Evolutionary conservation across 2,329 filamentous ascomycete genomes (phyloP), one percentile per base, ranked within the genome.

Genomic region (Periconia macrospinosa): DNA sequence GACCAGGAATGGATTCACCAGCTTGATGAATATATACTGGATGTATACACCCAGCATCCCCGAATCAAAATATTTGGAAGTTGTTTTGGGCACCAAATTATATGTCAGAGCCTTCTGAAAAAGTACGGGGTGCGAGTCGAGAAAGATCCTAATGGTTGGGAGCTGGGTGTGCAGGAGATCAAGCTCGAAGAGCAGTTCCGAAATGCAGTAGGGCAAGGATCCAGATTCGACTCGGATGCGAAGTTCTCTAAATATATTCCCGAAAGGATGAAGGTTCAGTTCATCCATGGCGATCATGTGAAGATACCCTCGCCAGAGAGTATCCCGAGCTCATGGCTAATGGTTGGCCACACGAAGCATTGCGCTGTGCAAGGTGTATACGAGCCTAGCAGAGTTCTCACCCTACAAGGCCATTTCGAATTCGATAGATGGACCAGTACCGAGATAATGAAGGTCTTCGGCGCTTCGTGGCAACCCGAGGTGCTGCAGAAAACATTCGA

Each of bases 1-100:
- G 55, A 67, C 27, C 19, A 57, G 5, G 56, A 56, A n/a, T 71
- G 67, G 68, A 62, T 71, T 27, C 53, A 48, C 19, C 50, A 30
- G 33, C 59, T 71, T 1, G 55, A 63, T 13, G 33, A 47, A n/a
- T 78, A 73, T 56, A 61, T 76, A 6, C 37, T 37, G 41, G 54
- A 64, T 6, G 48, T 71, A 0, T 78, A 76, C 52, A 61, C 50
- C 53, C 65, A 55, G 6, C 41, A 65, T 13, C 61, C 62, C 0
- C 53, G 50, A 0, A 55, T 78, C 43, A 75, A 71, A 50, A 69
- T 79, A 6, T 78, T 78, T 49, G 76, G 76, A 1, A 75, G 72
- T 23, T 79, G 76, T 52, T 79, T 78, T 45, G 75, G 76, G 1
- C 76, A 79, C 47, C 76, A 79, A 50, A 54, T 78, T 6, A 54